phyloP scores from a whole-genome alignment of 2,329 filamentous ascomycete species.

The Aspergillus hortae region DNA sequence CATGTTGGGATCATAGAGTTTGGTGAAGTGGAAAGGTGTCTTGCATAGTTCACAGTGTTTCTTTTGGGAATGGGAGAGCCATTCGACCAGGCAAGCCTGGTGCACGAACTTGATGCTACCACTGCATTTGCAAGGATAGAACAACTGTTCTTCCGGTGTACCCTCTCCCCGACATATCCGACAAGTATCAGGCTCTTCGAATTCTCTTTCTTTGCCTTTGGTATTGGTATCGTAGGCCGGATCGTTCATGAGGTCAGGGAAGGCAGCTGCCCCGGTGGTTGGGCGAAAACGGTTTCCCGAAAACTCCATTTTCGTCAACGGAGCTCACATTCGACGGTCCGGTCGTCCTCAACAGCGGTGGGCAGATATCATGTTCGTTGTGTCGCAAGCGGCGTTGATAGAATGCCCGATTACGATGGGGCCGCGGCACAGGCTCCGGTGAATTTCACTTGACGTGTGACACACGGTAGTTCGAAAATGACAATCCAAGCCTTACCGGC shows the following conservation, averaged over 20 bases:
- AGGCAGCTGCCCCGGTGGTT: slow-evolving; percentile 16
- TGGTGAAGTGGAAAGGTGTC: slow-evolving; percentile 96
- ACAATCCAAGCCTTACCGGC: not conserved
- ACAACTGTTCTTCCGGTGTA: slow-evolving; percentile 76
- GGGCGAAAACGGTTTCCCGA: slow-evolving; percentile 20
- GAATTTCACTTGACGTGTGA: too few relatives aligned
- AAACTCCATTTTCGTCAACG: slow-evolving; percentile 22
- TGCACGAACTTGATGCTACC: slow-evolving; percentile 98
- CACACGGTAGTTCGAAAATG: not conserved
- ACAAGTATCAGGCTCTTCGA: slow-evolving; percentile 74
- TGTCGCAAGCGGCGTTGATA: not conserved
- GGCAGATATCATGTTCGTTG: slow-evolving; percentile 23
- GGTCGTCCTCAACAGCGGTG: slow-evolving; percentile 16
- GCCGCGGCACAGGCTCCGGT: not conserved
- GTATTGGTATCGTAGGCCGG: slow-evolving; percentile 46
- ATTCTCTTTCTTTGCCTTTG: slow-evolving; percentile 33
- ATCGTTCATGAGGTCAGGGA: slow-evolving; percentile 57
- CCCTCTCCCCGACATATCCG: slow-evolving; percentile 93
- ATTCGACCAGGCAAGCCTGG: slow-evolving; percentile 97
- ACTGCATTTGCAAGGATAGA: slow-evolving; percentile 98
- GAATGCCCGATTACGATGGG: not conserved
- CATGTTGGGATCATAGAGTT: slow-evolving; percentile 94
- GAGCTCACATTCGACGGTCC: slow-evolving; percentile 13
- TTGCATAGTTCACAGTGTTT: slow-evolving; percentile 99
- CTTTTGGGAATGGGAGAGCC: slow-evolving; percentile 97